Percentiles rank a stretch among this genome's conserved stretches.
These are phyloP conservation scores for Wickerhamiella galacta DNA, from an alignment of 805 yeast genomes.

Conservation along the genomic window DNA sequence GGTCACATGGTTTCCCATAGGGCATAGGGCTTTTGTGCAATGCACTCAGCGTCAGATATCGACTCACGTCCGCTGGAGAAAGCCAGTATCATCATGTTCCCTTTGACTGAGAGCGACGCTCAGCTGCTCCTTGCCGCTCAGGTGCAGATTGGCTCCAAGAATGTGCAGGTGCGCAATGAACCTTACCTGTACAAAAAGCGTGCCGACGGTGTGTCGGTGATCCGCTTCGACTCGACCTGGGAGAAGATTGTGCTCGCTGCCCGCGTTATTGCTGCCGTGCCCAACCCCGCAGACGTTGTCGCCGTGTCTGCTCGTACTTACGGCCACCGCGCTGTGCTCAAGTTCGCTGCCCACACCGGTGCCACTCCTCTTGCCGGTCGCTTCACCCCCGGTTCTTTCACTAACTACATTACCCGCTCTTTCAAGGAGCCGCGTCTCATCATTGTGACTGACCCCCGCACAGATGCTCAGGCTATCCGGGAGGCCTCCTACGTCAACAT, in stretches of 20 bases:
- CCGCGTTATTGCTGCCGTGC: slow-evolving; percentile 98
- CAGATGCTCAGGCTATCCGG: slow-evolving; percentile 99
- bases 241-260: slow-evolving; percentile 99
- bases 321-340: slow-evolving; percentile 99
- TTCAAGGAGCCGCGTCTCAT: slow-evolving; percentile 99
- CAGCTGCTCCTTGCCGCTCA: slow-evolving; percentile 98
- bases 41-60: not conserved
- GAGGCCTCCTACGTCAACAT: slow-evolving; percentile 99
- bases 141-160: slow-evolving; percentile 98
- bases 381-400: slow-evolving; percentile 99
- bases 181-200: slow-evolving; percentile 35
- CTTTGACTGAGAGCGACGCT: slow-evolving; percentile 92
- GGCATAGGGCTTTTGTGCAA: not conserved
- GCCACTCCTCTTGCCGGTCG: slow-evolving; percentile 99
- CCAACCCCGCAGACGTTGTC: slow-evolving; percentile 96
- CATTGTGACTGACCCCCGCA: slow-evolving; percentile 99
- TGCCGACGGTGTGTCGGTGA: slow-evolving; percentile 98
- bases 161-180: slow-evolving; percentile 62
- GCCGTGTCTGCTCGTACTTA: slow-evolving; percentile 98
- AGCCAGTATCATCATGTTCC: slow-evolving; percentile 8
- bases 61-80: not conserved
- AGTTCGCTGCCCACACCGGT: slow-evolving; percentile 99
- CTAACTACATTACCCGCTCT: slow-evolving; percentile 99
- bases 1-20: too few relatives aligned
- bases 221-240: slow-evolving; percentile 99